Conservation (phyloP, 441 rosid species). For the Erodium moschatum region DNA sequence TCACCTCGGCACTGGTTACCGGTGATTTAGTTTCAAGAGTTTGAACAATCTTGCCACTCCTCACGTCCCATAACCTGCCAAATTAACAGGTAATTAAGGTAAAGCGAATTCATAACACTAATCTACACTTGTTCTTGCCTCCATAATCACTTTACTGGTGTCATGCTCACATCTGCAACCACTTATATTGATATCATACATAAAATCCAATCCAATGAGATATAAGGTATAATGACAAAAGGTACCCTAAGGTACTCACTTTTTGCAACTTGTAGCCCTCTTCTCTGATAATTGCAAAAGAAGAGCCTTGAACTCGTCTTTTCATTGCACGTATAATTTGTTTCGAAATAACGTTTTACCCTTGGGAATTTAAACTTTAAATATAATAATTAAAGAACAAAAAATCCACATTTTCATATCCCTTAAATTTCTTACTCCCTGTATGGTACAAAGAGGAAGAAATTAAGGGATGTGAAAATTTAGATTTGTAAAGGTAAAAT, state of each 20-base stretch:
- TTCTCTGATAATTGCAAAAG: no score
- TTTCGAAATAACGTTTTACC: no score
- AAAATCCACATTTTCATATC: no score
- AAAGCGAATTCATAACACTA: neutral
- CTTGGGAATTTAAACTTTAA: no score
- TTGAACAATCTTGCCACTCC: slow-evolving; percentile 72
- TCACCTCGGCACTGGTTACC: slow-evolving; percentile 89
- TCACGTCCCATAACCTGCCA: slow-evolving; percentile 74
- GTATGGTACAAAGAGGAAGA: no score
- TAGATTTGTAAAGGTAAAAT: no score
- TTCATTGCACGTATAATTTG: no score
- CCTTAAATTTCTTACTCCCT: no score
- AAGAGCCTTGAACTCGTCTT: no score
- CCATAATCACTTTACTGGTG: neutral
- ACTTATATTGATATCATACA: neutral
- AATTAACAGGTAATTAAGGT: slow-evolving; percentile 6
- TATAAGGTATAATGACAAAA: neutral
- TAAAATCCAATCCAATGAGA: neutral
- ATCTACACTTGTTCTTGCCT: neutral
- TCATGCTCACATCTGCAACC: neutral
- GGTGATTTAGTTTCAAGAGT: slow-evolving; percentile 77
- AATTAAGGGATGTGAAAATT: no score
- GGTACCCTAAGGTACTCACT: neutral
- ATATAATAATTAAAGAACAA: no score
- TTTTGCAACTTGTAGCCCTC: no score